Base-by-base conservation (phyloP, 331 rosid species). In the Quercus lobata region DNA sequence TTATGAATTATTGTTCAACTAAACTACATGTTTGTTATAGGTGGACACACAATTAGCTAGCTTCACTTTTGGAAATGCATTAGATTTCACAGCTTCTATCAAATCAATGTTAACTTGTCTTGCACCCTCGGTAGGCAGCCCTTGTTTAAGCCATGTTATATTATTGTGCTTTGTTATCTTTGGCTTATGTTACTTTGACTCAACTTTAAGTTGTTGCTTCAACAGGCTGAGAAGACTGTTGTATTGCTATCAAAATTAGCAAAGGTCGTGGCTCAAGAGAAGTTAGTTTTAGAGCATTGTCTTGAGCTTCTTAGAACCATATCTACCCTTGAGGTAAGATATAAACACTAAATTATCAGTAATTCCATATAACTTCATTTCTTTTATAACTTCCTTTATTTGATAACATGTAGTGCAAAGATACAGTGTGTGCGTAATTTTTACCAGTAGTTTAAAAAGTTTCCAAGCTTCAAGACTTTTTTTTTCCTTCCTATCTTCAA, bases 201-300 rank as follows among this genome's bases (percentile, higher is more conserved):
- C 49, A 76, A 72, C 56, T 22, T 55, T 11, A 57, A 44, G 19
- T 60, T 79, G 37, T 32, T 81, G 71, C 25, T 69, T 75, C 32
- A 80, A 76, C 91, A 90, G 97, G 88, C 85, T 25, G 86, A 79
- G 78, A 78, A 88, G 81, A 87, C 74, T 80, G 83, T 76, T 72
- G 46, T 74, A 2, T 61, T 86, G 63, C 76, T 94, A 3, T 91
- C 97, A 30, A 86, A 88, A 79, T 81, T 94, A 76, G 97, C 96
- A 34, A 74, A 79, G 77, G 88, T 87, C 27, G 93, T 89, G 29
- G 87, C 86, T 19, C 94, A 84, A 77, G 97, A 92, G 74, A 94
- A 73, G 71, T 84, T 90, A 80, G 88, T 91, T 74, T 71, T 87
- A 24, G 87, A 92, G 73, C 96, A 91, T 85, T 88, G 88, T 76